phyloP scores from a whole-genome alignment of 192 early-diverging fungal species.

The Entomortierella lignicola region DNA sequence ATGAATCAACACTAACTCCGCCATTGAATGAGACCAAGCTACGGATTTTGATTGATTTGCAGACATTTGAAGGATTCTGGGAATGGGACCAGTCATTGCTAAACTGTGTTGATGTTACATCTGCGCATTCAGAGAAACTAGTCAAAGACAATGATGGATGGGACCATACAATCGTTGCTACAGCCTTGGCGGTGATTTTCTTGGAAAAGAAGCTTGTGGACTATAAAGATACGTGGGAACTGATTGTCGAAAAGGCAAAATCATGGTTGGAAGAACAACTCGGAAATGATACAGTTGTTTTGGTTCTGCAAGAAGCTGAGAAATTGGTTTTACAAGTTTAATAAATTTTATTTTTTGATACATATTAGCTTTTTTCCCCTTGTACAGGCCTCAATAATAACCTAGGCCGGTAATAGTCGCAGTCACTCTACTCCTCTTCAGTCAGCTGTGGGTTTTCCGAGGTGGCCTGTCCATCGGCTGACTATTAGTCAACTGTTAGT shows the following conservation, averaged over 20 bases:
- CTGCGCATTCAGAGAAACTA: neutral
- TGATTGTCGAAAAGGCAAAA: conserved; percentile 24
- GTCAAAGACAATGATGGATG: neutral
- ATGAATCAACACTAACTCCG: neutral
- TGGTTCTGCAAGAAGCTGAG: neutral
- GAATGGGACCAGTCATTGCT: neutral
- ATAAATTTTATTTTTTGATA: no score
- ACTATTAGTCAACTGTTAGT: no score
- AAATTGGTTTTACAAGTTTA: no score
- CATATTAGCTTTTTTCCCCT: no score
- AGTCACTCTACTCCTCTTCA: no score
- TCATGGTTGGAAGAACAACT: conserved; percentile 11
- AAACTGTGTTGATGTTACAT: neutral
- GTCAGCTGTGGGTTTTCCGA: no score
- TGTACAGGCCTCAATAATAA: no score
- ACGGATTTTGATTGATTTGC: conserved; percentile 8
- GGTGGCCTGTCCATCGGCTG: no score
- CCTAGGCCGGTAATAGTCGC: no score
- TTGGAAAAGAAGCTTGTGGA: conserved; percentile 27
- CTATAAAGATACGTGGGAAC: conserved; percentile 17
- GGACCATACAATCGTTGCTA: conserved; percentile 1
- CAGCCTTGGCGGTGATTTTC: conserved; percentile 22
- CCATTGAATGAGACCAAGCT: neutral
- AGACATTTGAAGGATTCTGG: conserved; percentile 31
- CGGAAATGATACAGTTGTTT: neutral